Conservation (phyloP, 1,284 basidiomycete genomes). For the Tilletia caries region DNA sequence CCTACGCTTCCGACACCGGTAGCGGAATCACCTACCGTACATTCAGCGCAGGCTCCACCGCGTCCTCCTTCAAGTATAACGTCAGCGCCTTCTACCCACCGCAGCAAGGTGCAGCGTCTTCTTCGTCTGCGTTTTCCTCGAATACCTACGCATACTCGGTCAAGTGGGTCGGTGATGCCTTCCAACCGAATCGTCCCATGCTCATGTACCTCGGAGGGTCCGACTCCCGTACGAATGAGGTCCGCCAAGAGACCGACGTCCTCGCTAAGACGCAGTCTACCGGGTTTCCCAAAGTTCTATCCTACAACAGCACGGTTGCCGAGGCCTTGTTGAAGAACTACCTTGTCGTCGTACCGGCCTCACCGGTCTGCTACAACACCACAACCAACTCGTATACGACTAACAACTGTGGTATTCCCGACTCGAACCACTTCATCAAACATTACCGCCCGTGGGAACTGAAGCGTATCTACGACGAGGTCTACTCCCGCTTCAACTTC, state of each 20-base stretch:
- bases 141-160: constrained; percentile 11
- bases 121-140: no score
- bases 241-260: constrained; percentile 7
- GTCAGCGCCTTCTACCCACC: constrained; percentile 14
- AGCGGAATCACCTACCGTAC: constrained; percentile 9
- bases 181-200: not conserved
- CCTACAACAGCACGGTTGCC: constrained; percentile 4
- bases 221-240: constrained; percentile 3
- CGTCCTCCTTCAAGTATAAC: constrained; percentile 12
- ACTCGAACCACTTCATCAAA: constrained; percentile 11
- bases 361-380: constrained; percentile 12
- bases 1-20: not conserved
- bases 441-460: constrained; percentile 13
- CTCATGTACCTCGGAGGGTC: constrained; percentile 15
- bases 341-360: constrained; percentile 12
- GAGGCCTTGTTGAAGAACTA: constrained; percentile 2
- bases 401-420: not conserved
- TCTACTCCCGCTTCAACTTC: not conserved
- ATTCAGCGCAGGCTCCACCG: not conserved
- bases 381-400: not conserved
- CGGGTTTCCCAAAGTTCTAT: constrained; percentile 13
- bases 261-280: constrained; percentile 8
- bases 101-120: not conserved
- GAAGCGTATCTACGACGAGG: constrained; percentile 16
- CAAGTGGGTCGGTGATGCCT: constrained; percentile 13